Conservation (phyloP, 306 rosid genomes). For the Comarum palustre region DNA sequence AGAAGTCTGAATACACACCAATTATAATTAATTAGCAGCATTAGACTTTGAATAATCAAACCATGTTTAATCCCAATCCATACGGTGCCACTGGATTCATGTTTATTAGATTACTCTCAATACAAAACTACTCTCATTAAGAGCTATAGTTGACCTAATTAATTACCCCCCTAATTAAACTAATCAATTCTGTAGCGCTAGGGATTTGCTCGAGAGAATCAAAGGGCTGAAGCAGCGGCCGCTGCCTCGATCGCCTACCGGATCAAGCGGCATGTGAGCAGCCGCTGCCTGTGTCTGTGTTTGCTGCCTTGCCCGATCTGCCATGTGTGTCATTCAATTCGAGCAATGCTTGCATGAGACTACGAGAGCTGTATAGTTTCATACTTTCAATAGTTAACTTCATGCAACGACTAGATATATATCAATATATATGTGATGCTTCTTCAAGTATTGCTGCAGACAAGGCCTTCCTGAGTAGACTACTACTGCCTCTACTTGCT, state of each 20-base stretch:
- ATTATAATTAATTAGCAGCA: not conserved
- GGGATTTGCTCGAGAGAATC: not conserved
- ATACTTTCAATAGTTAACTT: not conserved
- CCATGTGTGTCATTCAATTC: constrained; percentile 51
- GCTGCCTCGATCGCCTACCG: constrained; percentile 32
- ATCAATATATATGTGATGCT: too few species aligned
- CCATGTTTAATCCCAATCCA: not conserved
- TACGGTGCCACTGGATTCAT: constrained; percentile 2
- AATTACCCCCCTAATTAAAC: not conserved
- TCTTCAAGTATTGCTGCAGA: not conserved
- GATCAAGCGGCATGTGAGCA: constrained; percentile 41
- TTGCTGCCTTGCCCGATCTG: constrained; percentile 1
- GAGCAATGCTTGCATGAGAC: not conserved
- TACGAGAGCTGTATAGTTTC: not conserved
- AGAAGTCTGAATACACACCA: not conserved
- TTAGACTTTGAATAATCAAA: constrained; percentile 5
- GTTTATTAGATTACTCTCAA: not conserved
- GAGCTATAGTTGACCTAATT: constrained; percentile 2
- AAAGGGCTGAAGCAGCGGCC: constrained; percentile 43
- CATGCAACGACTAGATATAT: not conserved
- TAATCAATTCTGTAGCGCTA: not conserved
- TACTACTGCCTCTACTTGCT: not conserved
- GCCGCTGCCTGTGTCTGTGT: constrained; percentile 46
- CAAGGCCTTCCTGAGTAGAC: not conserved
- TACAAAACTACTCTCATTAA: not conserved